Evolutionary conservation across 2,329 filamentous ascomycete genomes (phyloP), one percentile per base, ranked within the genome.

Genomic region (Aspergillus sojae): DNA sequence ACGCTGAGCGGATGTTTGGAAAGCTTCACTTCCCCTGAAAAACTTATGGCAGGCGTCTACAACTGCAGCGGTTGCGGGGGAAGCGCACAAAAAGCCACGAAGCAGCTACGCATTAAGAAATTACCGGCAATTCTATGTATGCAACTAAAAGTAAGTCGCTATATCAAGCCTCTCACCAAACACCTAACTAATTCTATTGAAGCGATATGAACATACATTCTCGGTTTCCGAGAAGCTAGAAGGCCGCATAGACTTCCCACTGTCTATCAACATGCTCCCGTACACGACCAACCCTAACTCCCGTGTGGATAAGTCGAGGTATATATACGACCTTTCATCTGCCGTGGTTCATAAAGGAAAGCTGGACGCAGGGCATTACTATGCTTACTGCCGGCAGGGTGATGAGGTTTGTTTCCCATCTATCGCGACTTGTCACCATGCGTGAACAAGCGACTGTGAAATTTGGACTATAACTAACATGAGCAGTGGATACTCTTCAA

Each of bases 281-380:
- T 98, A 96, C 78, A 95, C 93, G 0, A 92, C 90, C 53, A 85
- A 87, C 21, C 86, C 87, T 10, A 67, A 77, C 61, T 72, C 72
- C 11, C 65, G 73, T 11, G 65, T 73, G 21, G 72, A 77, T 62
- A 74, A 74, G 56, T 75, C 75, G 6, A 89, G 86, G 5, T 93
- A 91, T 72, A 88, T 90, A 5, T 98, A 97, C 76, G 93, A 97
- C 69, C 85, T 98, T 1, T 86, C 94, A 21, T 93, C 91, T 66
- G 94, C 97, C 3, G 91, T 98, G 26, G 94, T 97, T 45, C 94
- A 98, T 74, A 92, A 96, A 64, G 94, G 94, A 58, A 93, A 94
- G 77, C 91, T 97, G 62, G 93, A 97, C 71, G 93, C 92, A 1
- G 94, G 94, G 19, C 93, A 97, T 75, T 97, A 96, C 73, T 89